phyloP scores from a whole-genome alignment of 225 moss, liverwort and hornwort species.

The Lunularia cruciata region DNA sequence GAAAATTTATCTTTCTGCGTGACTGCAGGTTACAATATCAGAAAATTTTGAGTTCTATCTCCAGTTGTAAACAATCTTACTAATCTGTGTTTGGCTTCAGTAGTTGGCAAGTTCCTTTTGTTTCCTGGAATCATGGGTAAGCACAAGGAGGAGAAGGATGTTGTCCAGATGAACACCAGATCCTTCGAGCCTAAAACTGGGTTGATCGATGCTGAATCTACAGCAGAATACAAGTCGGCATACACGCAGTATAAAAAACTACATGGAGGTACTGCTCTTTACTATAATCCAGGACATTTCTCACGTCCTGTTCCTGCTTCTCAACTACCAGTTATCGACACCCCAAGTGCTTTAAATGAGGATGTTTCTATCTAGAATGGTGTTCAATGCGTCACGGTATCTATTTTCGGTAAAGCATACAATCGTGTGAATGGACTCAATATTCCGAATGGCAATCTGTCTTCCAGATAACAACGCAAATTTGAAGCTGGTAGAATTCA shows the following conservation, averaged over 20 bases:
- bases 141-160: background rate
- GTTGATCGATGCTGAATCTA: conserved; percentile 2
- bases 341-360: too few species aligned
- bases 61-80: too few species aligned
- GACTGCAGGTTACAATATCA: too few species aligned
- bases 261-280: conserved; percentile 17
- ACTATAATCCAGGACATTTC: too few species aligned
- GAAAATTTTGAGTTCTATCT: too few species aligned
- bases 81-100: too few species aligned
- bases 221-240: background rate
- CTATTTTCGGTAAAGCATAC: background rate
- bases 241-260: background rate
- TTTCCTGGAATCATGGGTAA: conserved; percentile 14
- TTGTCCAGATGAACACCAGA: background rate
- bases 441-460: background rate
- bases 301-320: too few species aligned
- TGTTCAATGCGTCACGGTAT: background rate
- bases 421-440: background rate
- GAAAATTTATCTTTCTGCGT: too few species aligned
- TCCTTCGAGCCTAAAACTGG: conserved; percentile 8
- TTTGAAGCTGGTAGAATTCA: conserved; percentile 28
- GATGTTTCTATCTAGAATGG: background rate
- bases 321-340: too few species aligned
- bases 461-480: conserved; percentile 31
- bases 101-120: too few species aligned